Evolutionary conservation across 257 asterid species (phyloP).

Genomic region (Knoxia roxburghii): DNA sequence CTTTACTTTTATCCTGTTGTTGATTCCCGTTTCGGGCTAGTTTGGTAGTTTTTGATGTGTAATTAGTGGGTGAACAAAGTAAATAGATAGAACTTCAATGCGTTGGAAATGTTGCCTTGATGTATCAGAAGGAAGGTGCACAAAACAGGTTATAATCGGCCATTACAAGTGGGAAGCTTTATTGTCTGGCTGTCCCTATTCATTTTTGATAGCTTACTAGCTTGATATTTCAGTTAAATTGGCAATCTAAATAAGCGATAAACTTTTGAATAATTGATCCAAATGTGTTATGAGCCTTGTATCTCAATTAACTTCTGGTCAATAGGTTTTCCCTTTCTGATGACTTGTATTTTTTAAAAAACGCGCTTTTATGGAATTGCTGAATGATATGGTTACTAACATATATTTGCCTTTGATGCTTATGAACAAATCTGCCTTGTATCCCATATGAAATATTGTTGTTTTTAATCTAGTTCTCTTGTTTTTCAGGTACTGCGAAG

Average conservation of each 20-base stretch:
- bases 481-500: slow-evolving; percentile 59
- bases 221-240: not conserved
- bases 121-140: not conserved
- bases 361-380: too few relatives aligned
- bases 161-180: not conserved
- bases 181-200: not conserved
- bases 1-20: not conserved
- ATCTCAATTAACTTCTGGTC: not conserved
- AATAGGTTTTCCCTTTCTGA: not conserved
- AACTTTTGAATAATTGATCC: not conserved
- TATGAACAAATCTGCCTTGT: not conserved
- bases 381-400: too few relatives aligned
- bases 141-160: not conserved
- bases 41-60: not conserved
- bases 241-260: not conserved
- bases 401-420: not conserved
- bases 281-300: not conserved
- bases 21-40: not conserved
- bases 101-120: not conserved
- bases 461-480: not conserved
- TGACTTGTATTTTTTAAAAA: not conserved
- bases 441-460: not conserved
- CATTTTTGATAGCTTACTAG: not conserved
- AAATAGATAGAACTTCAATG: not conserved
- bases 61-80: not conserved